phyloP scores from a whole-genome alignment of 2,329 filamentous ascomycete genomes.

The Plectosphaerella plurivora region DNA sequence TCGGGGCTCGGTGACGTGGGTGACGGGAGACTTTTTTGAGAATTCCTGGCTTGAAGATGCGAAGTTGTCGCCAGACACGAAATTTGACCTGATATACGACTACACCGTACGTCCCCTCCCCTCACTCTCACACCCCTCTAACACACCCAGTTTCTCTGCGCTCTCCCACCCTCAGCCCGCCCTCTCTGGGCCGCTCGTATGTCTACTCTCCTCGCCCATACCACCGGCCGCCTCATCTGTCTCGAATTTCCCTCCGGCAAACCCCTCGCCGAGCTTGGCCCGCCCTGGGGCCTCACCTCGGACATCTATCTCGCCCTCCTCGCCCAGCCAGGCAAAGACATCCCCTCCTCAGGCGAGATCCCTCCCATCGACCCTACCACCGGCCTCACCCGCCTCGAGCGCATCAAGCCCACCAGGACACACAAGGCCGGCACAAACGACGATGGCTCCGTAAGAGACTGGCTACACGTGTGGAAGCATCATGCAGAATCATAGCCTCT shows the following conservation, averaged over 20 bases:
- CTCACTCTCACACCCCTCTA: neutral
- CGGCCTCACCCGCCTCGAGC: slow-evolving; percentile 41
- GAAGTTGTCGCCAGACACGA: slow-evolving; percentile 32
- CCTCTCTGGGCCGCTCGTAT: slow-evolving; percentile 50
- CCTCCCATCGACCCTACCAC: neutral
- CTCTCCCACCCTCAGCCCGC: slow-evolving; percentile 49
- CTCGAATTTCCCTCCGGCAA: slow-evolving; percentile 79
- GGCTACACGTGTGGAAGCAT: slow-evolving; percentile 49
- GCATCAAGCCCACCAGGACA: slow-evolving; percentile 46
- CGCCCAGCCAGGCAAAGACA: slow-evolving; percentile 60
- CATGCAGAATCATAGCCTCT: neutral
- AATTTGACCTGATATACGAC: slow-evolving; percentile 64
- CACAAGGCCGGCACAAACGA: slow-evolving; percentile 40
- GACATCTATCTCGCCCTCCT: slow-evolving; percentile 70
- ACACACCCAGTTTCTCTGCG: slow-evolving; percentile 53
- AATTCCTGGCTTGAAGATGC: slow-evolving; percentile 48
- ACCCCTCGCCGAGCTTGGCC: slow-evolving; percentile 58
- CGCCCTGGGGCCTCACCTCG: slow-evolving; percentile 67
- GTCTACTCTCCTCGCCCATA: slow-evolving; percentile 40
- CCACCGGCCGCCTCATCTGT: slow-evolving; percentile 49
- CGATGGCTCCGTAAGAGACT: slow-evolving; percentile 45
- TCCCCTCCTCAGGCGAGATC: slow-evolving; percentile 50
- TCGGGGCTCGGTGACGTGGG: slow-evolving; percentile 49
- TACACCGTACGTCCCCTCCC: slow-evolving; percentile 46
- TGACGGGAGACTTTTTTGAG: slow-evolving; percentile 64